phyloP scores from a whole-genome alignment of 495 filamentous ascomycete genomes.

The Annulohypoxylon bovei region DNA sequence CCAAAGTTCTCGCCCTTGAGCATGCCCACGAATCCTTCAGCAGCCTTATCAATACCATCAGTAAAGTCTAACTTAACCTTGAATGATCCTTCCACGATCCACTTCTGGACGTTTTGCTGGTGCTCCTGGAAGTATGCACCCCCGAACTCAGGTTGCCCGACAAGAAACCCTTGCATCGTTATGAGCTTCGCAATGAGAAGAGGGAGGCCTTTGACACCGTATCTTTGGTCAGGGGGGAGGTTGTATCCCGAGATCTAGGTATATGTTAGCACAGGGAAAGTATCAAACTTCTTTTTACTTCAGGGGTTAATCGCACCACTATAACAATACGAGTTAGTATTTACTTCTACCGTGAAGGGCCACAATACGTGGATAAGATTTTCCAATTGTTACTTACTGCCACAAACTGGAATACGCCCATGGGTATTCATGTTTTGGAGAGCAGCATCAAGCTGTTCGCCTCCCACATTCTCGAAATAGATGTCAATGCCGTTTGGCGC shows the following conservation, averaged over 20 bases:
- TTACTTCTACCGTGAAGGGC: too few relatives aligned
- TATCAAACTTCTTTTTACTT: neutral
- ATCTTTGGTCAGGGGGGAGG: slow-evolving; percentile 61
- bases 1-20: slow-evolving; percentile 90
- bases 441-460: slow-evolving; percentile 84
- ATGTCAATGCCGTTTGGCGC: slow-evolving; percentile 90
- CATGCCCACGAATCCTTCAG: slow-evolving; percentile 86
- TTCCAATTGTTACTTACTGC: slow-evolving; percentile 33
- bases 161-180: slow-evolving; percentile 81
- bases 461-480: slow-evolving; percentile 96
- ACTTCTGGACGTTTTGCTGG: slow-evolving; percentile 81
- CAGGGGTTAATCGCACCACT: slow-evolving; percentile 45
- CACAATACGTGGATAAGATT: too few relatives aligned
- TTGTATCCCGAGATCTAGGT: slow-evolving; percentile 82
- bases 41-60: slow-evolving; percentile 82
- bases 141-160: slow-evolving; percentile 68
- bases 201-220: slow-evolving; percentile 75
- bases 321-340: neutral
- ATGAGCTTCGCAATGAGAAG: slow-evolving; percentile 58
- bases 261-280: slow-evolving; percentile 10
- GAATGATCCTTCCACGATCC: slow-evolving; percentile 84
- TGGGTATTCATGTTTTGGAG: slow-evolving; percentile 72
- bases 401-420: slow-evolving; percentile 73
- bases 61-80: slow-evolving; percentile 76
- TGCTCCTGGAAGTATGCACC: slow-evolving; percentile 78